These are phyloP conservation scores for Metarhizium guizhouense DNA, from an alignment of 2,329 filamentous ascomycete genomes.

Conservation along the genomic window DNA sequence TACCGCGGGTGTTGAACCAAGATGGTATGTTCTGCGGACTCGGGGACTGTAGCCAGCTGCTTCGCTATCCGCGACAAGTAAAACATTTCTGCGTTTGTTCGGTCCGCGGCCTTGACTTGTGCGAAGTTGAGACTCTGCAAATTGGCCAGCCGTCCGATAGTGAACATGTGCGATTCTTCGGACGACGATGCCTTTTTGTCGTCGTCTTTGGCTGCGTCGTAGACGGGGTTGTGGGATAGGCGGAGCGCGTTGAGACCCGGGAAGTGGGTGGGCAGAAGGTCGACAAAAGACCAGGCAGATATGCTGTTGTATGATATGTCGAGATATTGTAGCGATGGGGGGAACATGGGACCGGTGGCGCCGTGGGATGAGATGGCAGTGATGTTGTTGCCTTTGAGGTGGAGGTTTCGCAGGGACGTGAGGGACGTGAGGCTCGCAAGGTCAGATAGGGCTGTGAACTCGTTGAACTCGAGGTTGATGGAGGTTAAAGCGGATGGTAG, in stretches of 20 bases:
- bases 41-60: constrained; percentile 56
- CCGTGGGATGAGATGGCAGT: constrained; percentile 25
- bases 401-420: constrained; percentile 44
- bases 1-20: constrained; percentile 62
- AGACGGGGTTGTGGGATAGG: constrained; percentile 80
- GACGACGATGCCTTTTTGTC: constrained; percentile 41
- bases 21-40: constrained; percentile 44
- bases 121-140: constrained; percentile 68
- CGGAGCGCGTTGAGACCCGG: constrained; percentile 69
- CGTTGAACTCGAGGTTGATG: constrained; percentile 65
- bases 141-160: constrained; percentile 61
- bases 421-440: constrained; percentile 45
- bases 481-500: constrained; percentile 48
- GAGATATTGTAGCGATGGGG: constrained; percentile 49
- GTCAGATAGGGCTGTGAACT: constrained; percentile 50
- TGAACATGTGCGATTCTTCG: constrained; percentile 85
- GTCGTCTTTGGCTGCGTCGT: constrained; percentile 39
- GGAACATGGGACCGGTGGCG: constrained; percentile 35
- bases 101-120: constrained; percentile 61
- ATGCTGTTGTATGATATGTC: constrained; percentile 69
- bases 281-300: constrained; percentile 63
- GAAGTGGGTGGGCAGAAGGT: constrained; percentile 56
- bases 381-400: constrained; percentile 74
- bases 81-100: constrained; percentile 84
- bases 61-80: constrained; percentile 79